A percentile compares a stretch with the other conserved stretches of the same genome.
Conservation (phyloP, 2,329 filamentous ascomycete species). For the Cordyceps farinosa region DNA sequence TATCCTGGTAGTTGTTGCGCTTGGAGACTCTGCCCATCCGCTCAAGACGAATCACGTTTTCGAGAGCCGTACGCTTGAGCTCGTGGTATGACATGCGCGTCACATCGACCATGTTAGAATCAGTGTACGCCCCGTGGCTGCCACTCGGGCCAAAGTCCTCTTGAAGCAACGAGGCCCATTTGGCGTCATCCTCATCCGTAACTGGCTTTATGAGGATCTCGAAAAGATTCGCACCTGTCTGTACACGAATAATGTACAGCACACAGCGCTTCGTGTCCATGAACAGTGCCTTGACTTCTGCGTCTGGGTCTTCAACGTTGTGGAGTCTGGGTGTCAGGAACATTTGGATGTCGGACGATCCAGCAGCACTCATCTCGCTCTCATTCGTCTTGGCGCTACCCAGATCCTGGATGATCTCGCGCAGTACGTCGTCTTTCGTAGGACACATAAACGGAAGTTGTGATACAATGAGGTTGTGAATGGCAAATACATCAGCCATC, state of each 20-base stretch:
- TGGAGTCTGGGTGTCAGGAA: constrained; percentile 87
- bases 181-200: constrained; percentile 78
- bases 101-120: constrained; percentile 82
- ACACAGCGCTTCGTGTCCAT: constrained; percentile 98
- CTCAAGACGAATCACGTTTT: constrained; percentile 90
- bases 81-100: constrained; percentile 86
- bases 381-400: constrained; percentile 97
- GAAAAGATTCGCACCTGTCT: constrained; percentile 86
- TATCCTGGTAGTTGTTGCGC: constrained; percentile 91
- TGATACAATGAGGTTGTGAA: constrained; percentile 80
- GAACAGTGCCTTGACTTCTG: constrained; percentile 85
- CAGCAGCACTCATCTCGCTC: constrained; percentile 82
- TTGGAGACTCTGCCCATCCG: constrained; percentile 82
- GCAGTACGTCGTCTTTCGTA: constrained; percentile 77
- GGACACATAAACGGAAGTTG: constrained; percentile 78
- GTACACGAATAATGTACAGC: constrained; percentile 94
- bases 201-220: constrained; percentile 94
- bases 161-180: constrained; percentile 75
- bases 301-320: constrained; percentile 87
- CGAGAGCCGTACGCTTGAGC: constrained; percentile 85
- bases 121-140: constrained; percentile 83
- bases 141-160: constrained; percentile 73
- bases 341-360: constrained; percentile 84
- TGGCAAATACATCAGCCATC: constrained; percentile 94
- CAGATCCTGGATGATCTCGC: constrained; percentile 88